Percentiles rank a stretch among this genome's conserved stretches.
phyloP scores from a whole-genome alignment of 345 rosid genomes.

The Populus alba region DNA sequence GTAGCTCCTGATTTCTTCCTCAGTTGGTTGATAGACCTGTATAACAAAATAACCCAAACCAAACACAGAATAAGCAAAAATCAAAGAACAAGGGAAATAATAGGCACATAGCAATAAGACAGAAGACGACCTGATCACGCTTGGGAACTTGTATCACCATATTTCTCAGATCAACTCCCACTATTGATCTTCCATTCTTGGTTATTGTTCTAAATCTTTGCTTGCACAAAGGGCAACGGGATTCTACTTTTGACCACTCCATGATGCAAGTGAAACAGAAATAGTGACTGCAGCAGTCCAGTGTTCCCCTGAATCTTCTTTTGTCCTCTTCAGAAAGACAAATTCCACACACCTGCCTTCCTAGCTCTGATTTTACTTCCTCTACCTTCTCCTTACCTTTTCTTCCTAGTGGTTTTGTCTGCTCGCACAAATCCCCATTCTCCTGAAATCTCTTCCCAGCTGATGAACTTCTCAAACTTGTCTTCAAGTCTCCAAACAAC shows the following conservation, averaged over 20 bases:
- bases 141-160: conserved; percentile 66
- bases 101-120: neutral
- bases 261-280: conserved; percentile 94
- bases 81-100: neutral
- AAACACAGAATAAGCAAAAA: conserved; percentile 9
- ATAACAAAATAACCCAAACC: conserved; percentile 18
- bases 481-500: conserved; percentile 41
- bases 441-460: conserved; percentile 43
- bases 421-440: conserved; percentile 38
- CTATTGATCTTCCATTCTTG: conserved; percentile 69
- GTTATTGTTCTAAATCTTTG: conserved; percentile 82
- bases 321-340: conserved; percentile 92
- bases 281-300: conserved; percentile 87
- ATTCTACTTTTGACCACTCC: conserved; percentile 98
- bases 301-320: conserved; percentile 74
- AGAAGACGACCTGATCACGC: conserved; percentile 81
- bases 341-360: conserved; percentile 79
- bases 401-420: conserved; percentile 40
- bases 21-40: conserved; percentile 95
- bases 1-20: conserved; percentile 94
- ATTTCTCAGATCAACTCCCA: conserved; percentile 78
- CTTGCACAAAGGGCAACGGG: conserved; percentile 96
- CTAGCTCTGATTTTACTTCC: conserved; percentile 45
- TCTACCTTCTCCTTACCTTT: conserved; percentile 82
- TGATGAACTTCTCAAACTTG: conserved; percentile 50